These are phyloP conservation scores for Neckera pumila DNA, from an alignment of 225 moss, liverwort and hornwort species.

Conservation along the genomic window DNA sequence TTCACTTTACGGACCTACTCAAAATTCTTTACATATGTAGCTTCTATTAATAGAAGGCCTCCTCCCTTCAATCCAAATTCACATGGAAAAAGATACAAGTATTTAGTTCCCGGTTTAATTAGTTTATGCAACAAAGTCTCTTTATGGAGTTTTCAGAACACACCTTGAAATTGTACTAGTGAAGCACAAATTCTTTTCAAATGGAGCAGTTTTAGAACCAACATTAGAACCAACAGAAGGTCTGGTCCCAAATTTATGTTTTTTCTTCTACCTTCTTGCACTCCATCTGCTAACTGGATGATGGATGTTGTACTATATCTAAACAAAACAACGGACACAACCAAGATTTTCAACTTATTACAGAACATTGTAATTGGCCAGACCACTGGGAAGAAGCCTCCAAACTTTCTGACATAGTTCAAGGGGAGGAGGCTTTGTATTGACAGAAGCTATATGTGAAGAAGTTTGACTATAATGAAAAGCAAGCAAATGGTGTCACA, in stretches of 20 bases:
- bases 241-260: accelerated
- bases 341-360: neutral
- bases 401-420: accelerated
- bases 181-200: no score
- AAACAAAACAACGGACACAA: neutral
- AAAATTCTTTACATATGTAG: neutral
- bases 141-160: no score
- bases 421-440: neutral
- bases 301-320: accelerated
- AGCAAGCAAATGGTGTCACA: accelerated
- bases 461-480: no score
- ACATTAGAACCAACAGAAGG: no score
- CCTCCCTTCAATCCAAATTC: neutral
- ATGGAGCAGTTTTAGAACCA: neutral
- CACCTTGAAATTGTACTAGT: accelerated
- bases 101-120: no score
- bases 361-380: accelerated
- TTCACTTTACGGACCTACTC: neutral
- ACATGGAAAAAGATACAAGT: neutral
- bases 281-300: neutral
- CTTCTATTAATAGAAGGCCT: neutral
- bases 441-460: neutral
- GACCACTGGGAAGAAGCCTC: accelerated
- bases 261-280: neutral
- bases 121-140: neutral